Percentiles rank a stretch among this genome's conserved stretches.
These are phyloP conservation scores for Athelia sp. DNA, from an alignment of 1,284 basidiomycete genomes.

Conservation along the genomic window DNA sequence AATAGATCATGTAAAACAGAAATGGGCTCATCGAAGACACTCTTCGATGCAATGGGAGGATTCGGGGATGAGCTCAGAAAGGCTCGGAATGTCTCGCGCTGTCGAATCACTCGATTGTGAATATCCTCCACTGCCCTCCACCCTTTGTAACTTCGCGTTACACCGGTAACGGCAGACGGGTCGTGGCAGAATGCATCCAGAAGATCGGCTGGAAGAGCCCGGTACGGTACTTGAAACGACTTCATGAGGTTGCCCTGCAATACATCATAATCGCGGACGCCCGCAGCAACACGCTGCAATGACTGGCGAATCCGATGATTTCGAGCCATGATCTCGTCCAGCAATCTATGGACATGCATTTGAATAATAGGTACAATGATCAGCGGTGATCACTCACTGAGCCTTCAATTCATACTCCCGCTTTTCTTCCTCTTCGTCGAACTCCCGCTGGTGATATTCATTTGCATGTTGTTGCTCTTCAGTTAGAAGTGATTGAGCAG, in stretches of 20 bases:
- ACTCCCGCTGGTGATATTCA: slow-evolving; percentile 25
- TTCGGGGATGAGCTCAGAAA: slow-evolving; percentile 35
- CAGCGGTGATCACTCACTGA: slow-evolving; percentile 37
- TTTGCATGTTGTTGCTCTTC: slow-evolving; percentile 26
- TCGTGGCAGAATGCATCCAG: slow-evolving; percentile 71
- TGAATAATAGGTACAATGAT: slow-evolving; percentile 3
- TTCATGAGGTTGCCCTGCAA: slow-evolving; percentile 46
- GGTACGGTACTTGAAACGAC: slow-evolving; percentile 41
- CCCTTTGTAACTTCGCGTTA: slow-evolving; percentile 49
- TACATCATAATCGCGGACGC: slow-evolving; percentile 58
- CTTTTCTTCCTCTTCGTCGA: slow-evolving; percentile 43
- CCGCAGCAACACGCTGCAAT: slow-evolving; percentile 55
- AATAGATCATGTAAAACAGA: slow-evolving; percentile 40
- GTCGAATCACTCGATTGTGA: slow-evolving; percentile 50
- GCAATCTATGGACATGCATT: slow-evolving; percentile 34
- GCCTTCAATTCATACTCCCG: slow-evolving; percentile 56
- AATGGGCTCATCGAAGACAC: slow-evolving; percentile 52
- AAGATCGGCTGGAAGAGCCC: slow-evolving; percentile 53
- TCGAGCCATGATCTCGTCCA: slow-evolving; percentile 51
- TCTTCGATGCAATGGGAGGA: slow-evolving; percentile 23
- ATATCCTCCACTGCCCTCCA: slow-evolving; percentile 74
- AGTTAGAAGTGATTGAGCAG: slow-evolving; percentile 11
- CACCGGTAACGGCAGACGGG: slow-evolving; percentile 62
- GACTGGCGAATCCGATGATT: slow-evolving; percentile 63
- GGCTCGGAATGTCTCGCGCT: slow-evolving; percentile 47